phyloP scores from a whole-genome alignment of 2,329 filamentous ascomycete genomes.

The Tolypocladium tropicale region DNA sequence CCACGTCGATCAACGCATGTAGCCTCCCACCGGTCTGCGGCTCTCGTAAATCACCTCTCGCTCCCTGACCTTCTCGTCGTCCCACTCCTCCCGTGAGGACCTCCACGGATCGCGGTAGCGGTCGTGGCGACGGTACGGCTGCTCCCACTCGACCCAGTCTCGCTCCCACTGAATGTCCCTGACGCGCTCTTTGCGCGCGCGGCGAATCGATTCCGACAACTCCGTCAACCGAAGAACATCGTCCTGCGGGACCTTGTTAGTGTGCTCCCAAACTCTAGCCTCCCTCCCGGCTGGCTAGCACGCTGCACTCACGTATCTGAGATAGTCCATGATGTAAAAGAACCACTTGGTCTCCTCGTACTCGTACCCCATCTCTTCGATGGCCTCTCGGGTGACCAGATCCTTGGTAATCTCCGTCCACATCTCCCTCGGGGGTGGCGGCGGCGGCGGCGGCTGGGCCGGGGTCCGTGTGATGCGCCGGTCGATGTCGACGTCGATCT shows the following conservation, averaged over 20 bases:
- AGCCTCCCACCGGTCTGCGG: slow-evolving; percentile 15
- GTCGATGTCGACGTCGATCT: slow-evolving; percentile 44
- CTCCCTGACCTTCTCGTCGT: slow-evolving; percentile 57
- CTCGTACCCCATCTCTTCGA: slow-evolving; percentile 74
- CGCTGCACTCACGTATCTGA: slow-evolving; percentile 62
- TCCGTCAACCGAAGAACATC: slow-evolving; percentile 79
- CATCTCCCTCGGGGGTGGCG: slow-evolving; percentile 53
- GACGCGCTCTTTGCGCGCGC: slow-evolving; percentile 41
- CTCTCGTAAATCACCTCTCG: slow-evolving; percentile 57
- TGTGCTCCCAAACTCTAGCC: background rate
- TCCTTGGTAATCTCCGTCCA: slow-evolving; percentile 99
- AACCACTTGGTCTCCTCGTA: slow-evolving; percentile 85
- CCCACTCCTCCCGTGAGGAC: slow-evolving; percentile 26
- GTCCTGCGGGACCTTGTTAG: slow-evolving; percentile 48
- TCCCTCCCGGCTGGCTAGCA: background rate
- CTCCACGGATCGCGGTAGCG: slow-evolving; percentile 15
- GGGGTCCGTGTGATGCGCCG: slow-evolving; percentile 29
- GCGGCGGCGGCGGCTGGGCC: slow-evolving; percentile 26
- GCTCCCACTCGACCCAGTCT: slow-evolving; percentile 41
- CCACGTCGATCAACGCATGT: background rate
- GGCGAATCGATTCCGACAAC: slow-evolving; percentile 71
- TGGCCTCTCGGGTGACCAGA: slow-evolving; percentile 74
- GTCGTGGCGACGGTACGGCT: slow-evolving; percentile 25
- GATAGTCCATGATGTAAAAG: slow-evolving; percentile 88
- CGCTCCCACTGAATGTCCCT: slow-evolving; percentile 50